Percentiles rank a stretch among this genome's conserved stretches.
Evolutionary conservation across 495 filamentous ascomycete genomes (phyloP).

Genomic region (Darksidea phi): DNA sequence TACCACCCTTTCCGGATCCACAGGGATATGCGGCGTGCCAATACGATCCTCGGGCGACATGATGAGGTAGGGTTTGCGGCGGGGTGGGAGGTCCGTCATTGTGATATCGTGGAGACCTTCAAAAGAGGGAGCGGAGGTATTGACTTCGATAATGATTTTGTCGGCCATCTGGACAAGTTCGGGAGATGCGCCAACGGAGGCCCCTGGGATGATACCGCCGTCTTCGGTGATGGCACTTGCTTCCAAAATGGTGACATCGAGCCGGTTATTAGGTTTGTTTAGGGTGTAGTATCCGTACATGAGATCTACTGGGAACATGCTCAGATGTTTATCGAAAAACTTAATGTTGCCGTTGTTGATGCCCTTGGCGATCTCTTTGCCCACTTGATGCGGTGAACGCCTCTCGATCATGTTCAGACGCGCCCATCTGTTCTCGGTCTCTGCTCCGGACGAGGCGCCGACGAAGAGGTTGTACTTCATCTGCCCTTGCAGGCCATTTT

Average conservation of each 20-base stretch:
- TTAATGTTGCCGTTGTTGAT: slow-evolving; percentile 88
- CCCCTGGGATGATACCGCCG: slow-evolving; percentile 85
- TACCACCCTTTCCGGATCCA: slow-evolving; percentile 84
- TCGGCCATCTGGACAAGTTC: slow-evolving; percentile 87
- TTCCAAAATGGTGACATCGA: slow-evolving; percentile 85
- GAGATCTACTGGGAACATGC: slow-evolving; percentile 88
- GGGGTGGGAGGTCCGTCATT: slow-evolving; percentile 77
- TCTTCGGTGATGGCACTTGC: slow-evolving; percentile 89
- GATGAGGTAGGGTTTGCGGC: slow-evolving; percentile 81
- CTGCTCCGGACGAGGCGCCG: slow-evolving; percentile 81
- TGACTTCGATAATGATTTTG: slow-evolving; percentile 93
- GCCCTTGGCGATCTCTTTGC: slow-evolving; percentile 85
- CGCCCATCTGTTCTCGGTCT: slow-evolving; percentile 92
- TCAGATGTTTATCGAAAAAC: slow-evolving; percentile 91
- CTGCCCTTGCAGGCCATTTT: slow-evolving; percentile 81
- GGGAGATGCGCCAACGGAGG: slow-evolving; percentile 80
- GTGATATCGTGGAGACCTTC: slow-evolving; percentile 91
- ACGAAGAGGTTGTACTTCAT: slow-evolving; percentile 85
- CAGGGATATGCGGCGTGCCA: slow-evolving; percentile 77
- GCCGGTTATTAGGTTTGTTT: slow-evolving; percentile 64
- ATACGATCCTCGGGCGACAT: slow-evolving; percentile 79
- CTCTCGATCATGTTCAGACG: slow-evolving; percentile 84
- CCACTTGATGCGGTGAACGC: slow-evolving; percentile 82
- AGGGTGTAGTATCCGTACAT: slow-evolving; percentile 57
- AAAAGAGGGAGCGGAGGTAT: slow-evolving; percentile 80